Evolutionary conservation across 148 eudicot species (phyloP), one percentile per base, ranked within the genome.

Genomic region (Rhododendron ovatum): DNA sequence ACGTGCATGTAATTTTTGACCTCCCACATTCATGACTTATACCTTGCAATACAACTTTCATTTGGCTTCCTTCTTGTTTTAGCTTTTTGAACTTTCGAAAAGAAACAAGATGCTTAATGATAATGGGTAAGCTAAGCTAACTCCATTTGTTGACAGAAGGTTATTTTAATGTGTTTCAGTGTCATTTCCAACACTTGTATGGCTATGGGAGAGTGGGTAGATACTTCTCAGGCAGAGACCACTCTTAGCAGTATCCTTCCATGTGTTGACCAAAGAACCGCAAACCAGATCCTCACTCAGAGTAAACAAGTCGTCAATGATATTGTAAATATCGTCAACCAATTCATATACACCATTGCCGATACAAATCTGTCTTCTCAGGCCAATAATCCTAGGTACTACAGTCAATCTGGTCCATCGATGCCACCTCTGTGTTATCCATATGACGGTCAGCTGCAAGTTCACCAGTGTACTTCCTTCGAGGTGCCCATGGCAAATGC

Each of bases 121-220:
- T 30, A 30, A 30, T 67, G 74, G 74, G 33, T 80, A 24, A 18
- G 35, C 33, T 80, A 57, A 45, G 33, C n/a, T 69, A 81, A 81
- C 43, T 28, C 82, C 35, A 28, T 67, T 26, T 61, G 28, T 63
- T 86, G 67, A 89, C 57, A 8, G 82, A 35, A 13, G 30, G 51
- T 7, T 41, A 24, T 33, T 53, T 45, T 51, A 10, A 41, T 82
- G 69, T 86, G 43, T 87, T 89, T 57, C 90, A 97, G 98, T 89
- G 92, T 94, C 51, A 92, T 95, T 84, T 89, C 93, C 15, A 98
- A 97, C 87, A 30, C 99, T 1, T 97, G 98, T 81, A 85, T 93
- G 89, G 96, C 99, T 26, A 97, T 97, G 99, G 95, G 91, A 93
- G 98, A 97, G 82, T 97, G 98, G 99, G 98, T 91, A 18, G 98